These are phyloP conservation scores for Neopestalotiopsis sp. DNA, from an alignment of 2,329 filamentous ascomycete genomes.

Conservation along the genomic window DNA sequence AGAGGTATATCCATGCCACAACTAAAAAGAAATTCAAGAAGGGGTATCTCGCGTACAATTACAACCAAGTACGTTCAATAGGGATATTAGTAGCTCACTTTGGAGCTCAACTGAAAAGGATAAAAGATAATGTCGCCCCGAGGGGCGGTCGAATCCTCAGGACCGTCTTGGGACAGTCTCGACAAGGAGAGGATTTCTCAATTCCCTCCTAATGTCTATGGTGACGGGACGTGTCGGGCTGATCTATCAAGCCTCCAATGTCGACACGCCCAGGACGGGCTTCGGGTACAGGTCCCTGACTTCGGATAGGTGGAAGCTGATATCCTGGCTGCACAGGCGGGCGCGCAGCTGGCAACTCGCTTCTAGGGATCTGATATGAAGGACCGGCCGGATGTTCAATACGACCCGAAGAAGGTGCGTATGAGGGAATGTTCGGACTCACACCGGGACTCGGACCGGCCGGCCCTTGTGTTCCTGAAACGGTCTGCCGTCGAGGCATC, in stretches of 20 bases:
- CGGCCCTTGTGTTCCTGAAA: constrained; percentile 38
- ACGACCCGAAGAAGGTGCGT: constrained; percentile 51
- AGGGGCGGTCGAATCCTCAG: background rate
- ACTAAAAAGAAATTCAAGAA: constrained; percentile 27
- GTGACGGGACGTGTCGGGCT: constrained; percentile 46
- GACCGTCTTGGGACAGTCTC: background rate
- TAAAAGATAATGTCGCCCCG: background rate
- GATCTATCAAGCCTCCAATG: constrained; percentile 67
- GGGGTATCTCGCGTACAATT: constrained; percentile 33
- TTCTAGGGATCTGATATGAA: constrained; percentile 59
- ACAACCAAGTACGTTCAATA: constrained; percentile 11
- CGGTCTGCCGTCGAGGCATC: constrained; percentile 35
- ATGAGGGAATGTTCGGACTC: constrained; percentile 49
- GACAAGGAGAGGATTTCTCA: constrained; percentile 15
- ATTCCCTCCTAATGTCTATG: constrained; percentile 24
- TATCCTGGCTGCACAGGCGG: constrained; percentile 39
- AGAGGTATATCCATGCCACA: constrained; percentile 37
- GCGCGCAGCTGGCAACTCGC: constrained; percentile 47
- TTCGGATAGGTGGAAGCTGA: constrained; percentile 46
- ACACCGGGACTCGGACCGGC: constrained; percentile 39
- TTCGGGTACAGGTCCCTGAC: constrained; percentile 34
- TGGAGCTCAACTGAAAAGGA: background rate
- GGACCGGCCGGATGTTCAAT: constrained; percentile 51
- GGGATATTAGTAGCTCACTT: background rate
- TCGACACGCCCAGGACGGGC: constrained; percentile 57